A percentile compares a stretch with the other conserved stretches of the same genome.
Evolutionary conservation across 2,329 filamentous ascomycete genomes (phyloP).

Genomic region (Alternaria sp.): DNA sequence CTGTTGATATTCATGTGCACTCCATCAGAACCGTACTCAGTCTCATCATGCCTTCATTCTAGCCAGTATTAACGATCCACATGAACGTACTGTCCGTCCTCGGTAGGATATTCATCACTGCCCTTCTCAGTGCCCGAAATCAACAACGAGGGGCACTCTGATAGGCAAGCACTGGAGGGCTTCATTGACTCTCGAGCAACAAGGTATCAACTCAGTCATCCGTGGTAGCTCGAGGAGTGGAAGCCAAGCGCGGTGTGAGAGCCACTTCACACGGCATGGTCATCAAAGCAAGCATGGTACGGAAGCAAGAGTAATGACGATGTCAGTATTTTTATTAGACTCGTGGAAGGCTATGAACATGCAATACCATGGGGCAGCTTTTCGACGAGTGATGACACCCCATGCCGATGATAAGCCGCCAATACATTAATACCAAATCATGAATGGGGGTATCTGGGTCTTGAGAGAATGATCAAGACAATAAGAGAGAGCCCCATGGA

Average conservation of each 20-base stretch:
- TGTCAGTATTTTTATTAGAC: slow-evolving; percentile 21
- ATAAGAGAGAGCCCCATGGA: slow-evolving; percentile 3
- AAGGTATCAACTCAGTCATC: not conserved
- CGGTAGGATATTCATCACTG: not conserved
- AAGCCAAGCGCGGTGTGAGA: not conserved
- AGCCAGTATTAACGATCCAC: not conserved
- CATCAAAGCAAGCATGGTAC: not conserved
- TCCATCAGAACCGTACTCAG: not conserved
- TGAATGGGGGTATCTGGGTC: not conserved
- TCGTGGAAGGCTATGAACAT: slow-evolving; percentile 23
- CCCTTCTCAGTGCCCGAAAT: not conserved
- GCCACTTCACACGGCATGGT: not conserved
- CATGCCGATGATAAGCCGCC: slow-evolving; percentile 12
- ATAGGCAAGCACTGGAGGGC: not conserved
- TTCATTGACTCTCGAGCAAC: not conserved
- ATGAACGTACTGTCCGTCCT: not conserved
- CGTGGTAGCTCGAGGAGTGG: not conserved
- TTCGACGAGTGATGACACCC: slow-evolving; percentile 13
- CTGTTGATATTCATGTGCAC: not conserved
- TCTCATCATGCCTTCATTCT: not conserved
- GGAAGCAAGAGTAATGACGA: slow-evolving; percentile 1
- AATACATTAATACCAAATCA: slow-evolving; percentile 14
- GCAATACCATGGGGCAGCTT: slow-evolving; percentile 18
- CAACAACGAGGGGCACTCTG: not conserved
- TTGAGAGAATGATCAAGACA: slow-evolving; percentile 11